phyloP scores from a whole-genome alignment of 805 yeast species.

The Dipodascus geniculatus region DNA sequence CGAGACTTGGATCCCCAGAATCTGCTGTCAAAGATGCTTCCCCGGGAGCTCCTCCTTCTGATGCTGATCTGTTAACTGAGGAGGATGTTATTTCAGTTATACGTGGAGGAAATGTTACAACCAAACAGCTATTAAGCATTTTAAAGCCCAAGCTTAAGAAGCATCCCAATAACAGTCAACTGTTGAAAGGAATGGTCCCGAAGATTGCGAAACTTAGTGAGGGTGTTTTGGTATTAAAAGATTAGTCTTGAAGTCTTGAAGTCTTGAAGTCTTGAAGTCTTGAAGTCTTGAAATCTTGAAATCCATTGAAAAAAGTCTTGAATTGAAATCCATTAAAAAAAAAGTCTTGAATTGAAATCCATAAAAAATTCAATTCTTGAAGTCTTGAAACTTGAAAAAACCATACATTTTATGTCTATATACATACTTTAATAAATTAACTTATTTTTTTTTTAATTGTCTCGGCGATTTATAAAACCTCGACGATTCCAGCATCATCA shows the following conservation, averaged over 20 bases:
- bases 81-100: constrained; percentile 62
- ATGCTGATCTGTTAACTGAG: constrained; percentile 42
- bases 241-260: too few relatives aligned
- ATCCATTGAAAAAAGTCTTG: too few relatives aligned
- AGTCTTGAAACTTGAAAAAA: too few relatives aligned
- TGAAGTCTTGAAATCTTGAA: too few relatives aligned
- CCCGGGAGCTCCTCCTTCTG: constrained; percentile 29
- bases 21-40: constrained; percentile 11
- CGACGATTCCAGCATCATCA: constrained; percentile 32
- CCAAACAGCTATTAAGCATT: constrained; percentile 49
- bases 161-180: constrained; percentile 50
- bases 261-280: too few relatives aligned
- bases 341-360: too few relatives aligned
- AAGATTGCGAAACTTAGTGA: constrained; percentile 44
- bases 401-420: too few relatives aligned
- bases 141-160: constrained; percentile 51
- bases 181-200: constrained; percentile 47
- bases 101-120: constrained; percentile 32
- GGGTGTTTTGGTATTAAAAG: constrained; percentile 24
- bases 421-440: background rate
- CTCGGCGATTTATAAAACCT: constrained; percentile 30
- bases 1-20: background rate
- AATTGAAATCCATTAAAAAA: too few relatives aligned
- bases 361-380: too few relatives aligned
- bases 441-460: background rate